phyloP scores from a whole-genome alignment of 352 stramenopile species.

The Phytophthora brassicae region DNA sequence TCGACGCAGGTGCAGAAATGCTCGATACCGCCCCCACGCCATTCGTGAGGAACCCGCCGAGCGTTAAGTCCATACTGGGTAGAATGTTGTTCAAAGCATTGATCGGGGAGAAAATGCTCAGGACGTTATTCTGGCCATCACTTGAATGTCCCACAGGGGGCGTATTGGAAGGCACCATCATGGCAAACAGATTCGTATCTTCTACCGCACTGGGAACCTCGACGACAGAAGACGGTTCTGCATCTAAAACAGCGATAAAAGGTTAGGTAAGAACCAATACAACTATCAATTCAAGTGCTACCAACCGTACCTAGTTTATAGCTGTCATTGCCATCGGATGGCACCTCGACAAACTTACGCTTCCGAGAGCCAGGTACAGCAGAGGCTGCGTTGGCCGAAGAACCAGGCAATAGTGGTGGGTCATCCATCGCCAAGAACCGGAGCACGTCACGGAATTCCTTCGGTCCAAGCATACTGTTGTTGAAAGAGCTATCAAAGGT shows the following conservation, averaged over 20 bases:
- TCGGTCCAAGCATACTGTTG: conserved; percentile 76
- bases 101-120: conserved; percentile 78
- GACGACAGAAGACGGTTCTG: conserved; percentile 47
- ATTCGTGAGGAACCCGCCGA: conserved; percentile 36
- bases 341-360: conserved; percentile 84
- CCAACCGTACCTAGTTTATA: conserved; percentile 34
- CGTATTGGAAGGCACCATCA: conserved; percentile 35
- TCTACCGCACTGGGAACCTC: conserved; percentile 47
- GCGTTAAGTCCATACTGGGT: conserved; percentile 13
- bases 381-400: conserved; percentile 40
- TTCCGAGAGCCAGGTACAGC: conserved; percentile 52
- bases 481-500: conserved; percentile 64
- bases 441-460: conserved; percentile 85
- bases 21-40: conserved; percentile 4
- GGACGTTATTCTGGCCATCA: conserved; percentile 50
- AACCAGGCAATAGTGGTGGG: conserved; percentile 60
- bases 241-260: conserved; percentile 6
- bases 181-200: conserved; percentile 33
- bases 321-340: conserved; percentile 24
- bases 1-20: not conserved
- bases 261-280: not conserved
- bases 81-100: conserved; percentile 28
- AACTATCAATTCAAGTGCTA: not conserved
- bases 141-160: conserved; percentile 14
- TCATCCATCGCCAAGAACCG: conserved; percentile 88